These are phyloP conservation scores for Neocucurbitaria cava DNA, from an alignment of 2,329 filamentous ascomycete species.

Conservation along the genomic window DNA sequence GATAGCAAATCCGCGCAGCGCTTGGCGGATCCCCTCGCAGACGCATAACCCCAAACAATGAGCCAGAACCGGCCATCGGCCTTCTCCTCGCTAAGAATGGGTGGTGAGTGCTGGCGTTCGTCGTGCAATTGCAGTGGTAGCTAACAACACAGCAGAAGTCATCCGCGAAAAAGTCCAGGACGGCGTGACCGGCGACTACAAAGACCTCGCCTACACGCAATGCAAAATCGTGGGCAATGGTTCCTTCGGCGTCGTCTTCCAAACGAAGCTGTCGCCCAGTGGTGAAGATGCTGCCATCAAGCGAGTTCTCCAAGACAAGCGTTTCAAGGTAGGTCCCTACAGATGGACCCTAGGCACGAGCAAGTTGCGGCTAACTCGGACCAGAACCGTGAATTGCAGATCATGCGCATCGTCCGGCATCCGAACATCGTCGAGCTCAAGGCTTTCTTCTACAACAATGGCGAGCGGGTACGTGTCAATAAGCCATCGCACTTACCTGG, in stretches of 20 bases:
- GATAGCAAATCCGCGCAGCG: constrained; percentile 48
- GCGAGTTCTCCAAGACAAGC: constrained; percentile 97
- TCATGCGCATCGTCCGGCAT: constrained; percentile 99
- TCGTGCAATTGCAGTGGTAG: constrained; percentile 9
- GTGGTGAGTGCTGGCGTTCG: constrained; percentile 72
- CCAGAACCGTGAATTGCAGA: constrained; percentile 97
- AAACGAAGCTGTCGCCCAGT: constrained; percentile 97
- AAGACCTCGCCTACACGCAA: constrained; percentile 97
- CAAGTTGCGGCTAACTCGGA: constrained; percentile 34
- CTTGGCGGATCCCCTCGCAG: constrained; percentile 34
- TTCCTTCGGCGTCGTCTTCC: constrained; percentile 98
- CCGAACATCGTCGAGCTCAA: constrained; percentile 99
- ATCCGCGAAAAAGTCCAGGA: constrained; percentile 99
- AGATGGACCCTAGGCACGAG: constrained; percentile 16
- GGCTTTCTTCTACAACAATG: constrained; percentile 99
- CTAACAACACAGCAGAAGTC: constrained; percentile 71
- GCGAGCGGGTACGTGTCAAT: constrained; percentile 78
- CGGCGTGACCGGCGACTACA: constrained; percentile 93
- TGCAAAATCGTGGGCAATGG: constrained; percentile 99
- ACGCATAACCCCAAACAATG: constrained; percentile 63
- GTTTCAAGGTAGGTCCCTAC: constrained; percentile 82
- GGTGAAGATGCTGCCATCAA: constrained; percentile 99
- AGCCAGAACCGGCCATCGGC: constrained; percentile 90
- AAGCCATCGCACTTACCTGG: constrained; percentile 8
- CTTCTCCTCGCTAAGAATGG: constrained; percentile 91